Percentiles rank a stretch among this genome's conserved stretches.
These are phyloP conservation scores for Acer saccharum DNA, from an alignment of 345 rosid species.

Conservation along the genomic window DNA sequence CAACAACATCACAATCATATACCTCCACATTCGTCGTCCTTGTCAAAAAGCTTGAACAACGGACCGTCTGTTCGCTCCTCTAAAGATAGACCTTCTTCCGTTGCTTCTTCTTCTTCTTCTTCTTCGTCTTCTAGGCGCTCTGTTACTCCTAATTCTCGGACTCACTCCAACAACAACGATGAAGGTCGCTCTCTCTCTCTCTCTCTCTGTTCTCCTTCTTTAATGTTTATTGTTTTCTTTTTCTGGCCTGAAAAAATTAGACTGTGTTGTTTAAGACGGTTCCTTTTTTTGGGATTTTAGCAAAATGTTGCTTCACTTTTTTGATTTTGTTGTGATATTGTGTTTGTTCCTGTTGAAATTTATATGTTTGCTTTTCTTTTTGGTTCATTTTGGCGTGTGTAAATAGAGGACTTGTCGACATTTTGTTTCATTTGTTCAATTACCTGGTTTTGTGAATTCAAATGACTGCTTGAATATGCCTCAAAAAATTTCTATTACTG, in stretches of 20 bases:
- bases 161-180: slow-evolving; percentile 42
- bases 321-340: neutral
- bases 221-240: neutral
- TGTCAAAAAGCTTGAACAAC: slow-evolving; percentile 37
- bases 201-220: neutral
- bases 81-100: slow-evolving; percentile 42
- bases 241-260: neutral
- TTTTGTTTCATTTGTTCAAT: neutral
- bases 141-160: slow-evolving; percentile 62
- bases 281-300: neutral
- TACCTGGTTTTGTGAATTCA: neutral
- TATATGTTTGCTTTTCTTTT: neutral
- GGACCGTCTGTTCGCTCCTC: slow-evolving; percentile 40
- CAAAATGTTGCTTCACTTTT: neutral
- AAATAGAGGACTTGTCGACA: neutral
- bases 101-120: slow-evolving; percentile 32
- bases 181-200: slow-evolving; percentile 43
- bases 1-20: slow-evolving; percentile 22
- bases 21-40: slow-evolving; percentile 36
- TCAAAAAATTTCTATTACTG: too few relatives aligned
- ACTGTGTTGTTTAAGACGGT: neutral
- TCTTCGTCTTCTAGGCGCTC: slow-evolving; percentile 59
- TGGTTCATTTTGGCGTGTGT: neutral
- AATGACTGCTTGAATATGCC: too few relatives aligned
- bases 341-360: neutral